A percentile compares a stretch with the other conserved stretches of the same genome.
Evolutionary conservation across 495 filamentous ascomycete genomes (phyloP).

Genomic region (Neurospora sp.): DNA sequence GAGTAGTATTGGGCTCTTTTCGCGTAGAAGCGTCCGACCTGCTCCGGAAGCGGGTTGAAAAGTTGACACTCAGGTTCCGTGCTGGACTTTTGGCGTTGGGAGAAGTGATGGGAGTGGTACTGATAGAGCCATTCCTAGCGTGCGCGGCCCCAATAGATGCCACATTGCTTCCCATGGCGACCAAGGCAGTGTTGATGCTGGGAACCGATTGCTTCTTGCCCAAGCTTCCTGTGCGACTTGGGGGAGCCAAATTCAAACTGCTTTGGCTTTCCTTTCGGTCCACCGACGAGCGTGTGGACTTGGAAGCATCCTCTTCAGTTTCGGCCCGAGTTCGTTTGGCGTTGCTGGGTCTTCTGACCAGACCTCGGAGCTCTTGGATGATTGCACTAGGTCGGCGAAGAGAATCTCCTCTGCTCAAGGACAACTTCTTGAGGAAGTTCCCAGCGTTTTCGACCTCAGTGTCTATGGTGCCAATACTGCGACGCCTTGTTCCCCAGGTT

Average conservation of each 20-base stretch:
- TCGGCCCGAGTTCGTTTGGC: constrained; percentile 38
- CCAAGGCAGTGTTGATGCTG: constrained; percentile 52
- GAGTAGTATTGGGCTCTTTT: background rate
- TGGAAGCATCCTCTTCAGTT: constrained; percentile 29
- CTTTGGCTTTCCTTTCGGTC: constrained; percentile 38
- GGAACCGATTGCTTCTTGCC: constrained; percentile 48
- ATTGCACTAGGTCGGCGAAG: constrained; percentile 28
- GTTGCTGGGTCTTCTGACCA: constrained; percentile 45
- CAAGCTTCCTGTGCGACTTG: constrained; percentile 45
- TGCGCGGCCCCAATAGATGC: constrained; percentile 51
- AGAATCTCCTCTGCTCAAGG: constrained; percentile 39
- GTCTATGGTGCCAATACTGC: constrained; percentile 45
- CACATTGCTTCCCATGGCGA: constrained; percentile 51
- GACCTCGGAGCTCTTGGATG: constrained; percentile 36
- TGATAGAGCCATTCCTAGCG: constrained; percentile 48
- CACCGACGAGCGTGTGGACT: constrained; percentile 21
- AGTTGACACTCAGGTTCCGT: constrained; percentile 30
- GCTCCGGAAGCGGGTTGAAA: constrained; percentile 53
- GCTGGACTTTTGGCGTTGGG: constrained; percentile 32
- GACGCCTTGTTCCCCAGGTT: constrained; percentile 61
- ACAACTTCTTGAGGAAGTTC: constrained; percentile 52
- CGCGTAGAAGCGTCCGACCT: constrained; percentile 51
- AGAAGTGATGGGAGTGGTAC: constrained; percentile 38
- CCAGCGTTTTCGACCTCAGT: constrained; percentile 50
- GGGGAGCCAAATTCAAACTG: constrained; percentile 45